These are phyloP conservation scores for Puccinia polysora DNA, from an alignment of 1,284 basidiomycete genomes.

Conservation along the genomic window DNA sequence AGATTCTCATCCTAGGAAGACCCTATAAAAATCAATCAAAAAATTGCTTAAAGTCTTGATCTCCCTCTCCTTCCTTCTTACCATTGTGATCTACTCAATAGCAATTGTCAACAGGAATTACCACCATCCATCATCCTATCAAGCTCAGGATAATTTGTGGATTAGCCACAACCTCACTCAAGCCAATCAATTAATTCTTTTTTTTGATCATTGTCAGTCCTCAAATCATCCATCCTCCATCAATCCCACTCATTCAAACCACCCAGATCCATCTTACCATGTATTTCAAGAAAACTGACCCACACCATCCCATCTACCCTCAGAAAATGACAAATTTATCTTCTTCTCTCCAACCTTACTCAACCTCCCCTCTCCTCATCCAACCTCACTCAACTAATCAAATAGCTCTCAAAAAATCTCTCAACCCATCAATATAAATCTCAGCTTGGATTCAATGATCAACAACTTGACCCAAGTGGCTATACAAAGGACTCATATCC, in stretches of 20 bases:
- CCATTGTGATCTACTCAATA: too few species aligned
- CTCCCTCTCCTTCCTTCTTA: too few species aligned
- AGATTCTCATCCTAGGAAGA: too few species aligned
- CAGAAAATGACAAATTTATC: conserved; percentile 36
- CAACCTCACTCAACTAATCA: neutral
- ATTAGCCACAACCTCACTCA: conserved; percentile 30
- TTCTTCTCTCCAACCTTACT: conserved; percentile 42
- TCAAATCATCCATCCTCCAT: neutral
- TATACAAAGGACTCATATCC: conserved; percentile 23
- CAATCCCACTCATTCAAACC: neutral
- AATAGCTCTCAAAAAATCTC: neutral
- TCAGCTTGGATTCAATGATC: neutral
- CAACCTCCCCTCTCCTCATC: conserved; percentile 27
- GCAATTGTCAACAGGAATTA: too few species aligned
- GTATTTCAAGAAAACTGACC: neutral
- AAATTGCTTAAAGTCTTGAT: too few species aligned
- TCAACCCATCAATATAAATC: neutral
- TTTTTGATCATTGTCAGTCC: conserved; percentile 35
- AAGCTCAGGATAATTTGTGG: conserved; percentile 36
- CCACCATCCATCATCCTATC: too few species aligned
- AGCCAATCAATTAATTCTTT: conserved; percentile 10
- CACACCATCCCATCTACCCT: too few species aligned
- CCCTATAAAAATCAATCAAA: too few species aligned
- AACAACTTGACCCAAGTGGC: neutral
- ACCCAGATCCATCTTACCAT: neutral